These are phyloP conservation scores for Fonsecaea pedrosoi DNA, from an alignment of 2,329 filamentous ascomycete genomes.

Conservation along the genomic window DNA sequence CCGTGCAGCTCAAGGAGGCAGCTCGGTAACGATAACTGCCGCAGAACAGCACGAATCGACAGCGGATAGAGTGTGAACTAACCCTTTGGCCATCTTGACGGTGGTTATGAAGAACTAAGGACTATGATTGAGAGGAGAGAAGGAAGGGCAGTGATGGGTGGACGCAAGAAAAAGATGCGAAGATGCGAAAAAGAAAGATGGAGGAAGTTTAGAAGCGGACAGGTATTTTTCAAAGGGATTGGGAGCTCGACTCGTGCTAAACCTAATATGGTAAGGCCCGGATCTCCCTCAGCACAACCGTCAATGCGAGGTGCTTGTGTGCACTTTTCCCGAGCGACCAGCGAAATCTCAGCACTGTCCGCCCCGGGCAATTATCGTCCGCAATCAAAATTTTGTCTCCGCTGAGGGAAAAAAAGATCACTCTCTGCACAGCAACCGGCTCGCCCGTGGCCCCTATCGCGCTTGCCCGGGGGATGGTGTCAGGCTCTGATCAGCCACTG, in stretches of 20 bases:
- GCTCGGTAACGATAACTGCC: neutral
- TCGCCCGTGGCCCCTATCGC: slow-evolving; percentile 18
- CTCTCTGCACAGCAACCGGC: slow-evolving; percentile 17
- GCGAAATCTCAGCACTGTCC: slow-evolving; percentile 15
- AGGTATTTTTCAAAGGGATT: slow-evolving; percentile 37
- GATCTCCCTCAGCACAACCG: slow-evolving; percentile 9
- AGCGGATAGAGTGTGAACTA: slow-evolving; percentile 14
- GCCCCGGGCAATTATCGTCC: slow-evolving; percentile 34
- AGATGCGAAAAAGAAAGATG: slow-evolving; percentile 42
- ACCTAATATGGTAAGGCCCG: slow-evolving; percentile 23
- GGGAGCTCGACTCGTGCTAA: slow-evolving; percentile 31
- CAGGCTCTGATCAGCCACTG: slow-evolving; percentile 4
- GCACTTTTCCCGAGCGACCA: slow-evolving; percentile 25
- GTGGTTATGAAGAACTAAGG: slow-evolving; percentile 42
- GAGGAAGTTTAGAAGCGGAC: slow-evolving; percentile 45
- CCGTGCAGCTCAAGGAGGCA: slow-evolving; percentile 16
- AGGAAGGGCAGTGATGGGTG: slow-evolving; percentile 46
- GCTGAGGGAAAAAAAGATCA: slow-evolving; percentile 18
- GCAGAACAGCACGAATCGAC: neutral
- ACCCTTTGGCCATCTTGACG: slow-evolving; percentile 55
- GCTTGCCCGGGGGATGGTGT: slow-evolving; percentile 7
- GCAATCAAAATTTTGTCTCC: slow-evolving; percentile 32
- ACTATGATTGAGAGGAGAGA: slow-evolving; percentile 44
- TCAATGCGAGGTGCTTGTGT: neutral
- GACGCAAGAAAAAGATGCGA: slow-evolving; percentile 37